Conservation (phyloP, 176 grass and related monocot genomes). For the Hordeum vulgare region DNA sequence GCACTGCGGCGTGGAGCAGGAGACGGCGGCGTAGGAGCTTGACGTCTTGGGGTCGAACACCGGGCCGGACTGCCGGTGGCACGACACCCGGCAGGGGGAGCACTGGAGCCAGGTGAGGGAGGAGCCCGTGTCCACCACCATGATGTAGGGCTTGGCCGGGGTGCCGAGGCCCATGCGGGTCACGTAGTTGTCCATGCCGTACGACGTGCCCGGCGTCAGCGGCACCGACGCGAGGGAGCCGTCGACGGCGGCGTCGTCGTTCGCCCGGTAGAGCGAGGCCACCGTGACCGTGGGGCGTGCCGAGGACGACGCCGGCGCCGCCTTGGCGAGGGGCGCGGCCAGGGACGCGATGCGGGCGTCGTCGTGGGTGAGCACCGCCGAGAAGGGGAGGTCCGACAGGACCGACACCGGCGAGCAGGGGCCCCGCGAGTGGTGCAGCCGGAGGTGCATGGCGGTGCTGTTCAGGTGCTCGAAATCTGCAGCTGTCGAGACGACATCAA, state of each 20-base stretch:
- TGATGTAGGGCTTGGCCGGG: constrained; percentile 41
- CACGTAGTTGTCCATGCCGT: constrained; percentile 71
- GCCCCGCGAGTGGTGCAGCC: constrained; percentile 57
- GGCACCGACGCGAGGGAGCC: constrained; percentile 52
- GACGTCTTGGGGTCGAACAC: constrained; percentile 64
- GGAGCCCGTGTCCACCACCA: constrained; percentile 81
- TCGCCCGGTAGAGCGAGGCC: neutral
- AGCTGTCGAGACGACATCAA: neutral
- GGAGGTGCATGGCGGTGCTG: constrained; percentile 36
- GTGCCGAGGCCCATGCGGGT: constrained; percentile 67
- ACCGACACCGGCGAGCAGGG: constrained; percentile 60
- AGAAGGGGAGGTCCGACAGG: constrained; percentile 42
- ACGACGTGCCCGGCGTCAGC: constrained; percentile 50
- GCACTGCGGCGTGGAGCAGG: constrained; percentile 58
- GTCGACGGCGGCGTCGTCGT: neutral
- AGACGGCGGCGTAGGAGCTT: constrained; percentile 53
- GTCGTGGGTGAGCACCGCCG: constrained; percentile 57
- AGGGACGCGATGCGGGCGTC: constrained; percentile 46
- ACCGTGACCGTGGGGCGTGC: constrained; percentile 17
- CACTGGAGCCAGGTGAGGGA: constrained; percentile 81
- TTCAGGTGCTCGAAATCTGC: constrained; percentile 57
- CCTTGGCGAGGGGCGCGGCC: constrained; percentile 50
- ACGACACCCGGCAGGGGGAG: constrained; percentile 57
- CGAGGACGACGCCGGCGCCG: constrained; percentile 5
- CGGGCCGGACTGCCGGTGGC: constrained; percentile 52